Base-by-base conservation (phyloP, 2,329 filamentous ascomycete species). In the Scedosporium aurantiacum region DNA sequence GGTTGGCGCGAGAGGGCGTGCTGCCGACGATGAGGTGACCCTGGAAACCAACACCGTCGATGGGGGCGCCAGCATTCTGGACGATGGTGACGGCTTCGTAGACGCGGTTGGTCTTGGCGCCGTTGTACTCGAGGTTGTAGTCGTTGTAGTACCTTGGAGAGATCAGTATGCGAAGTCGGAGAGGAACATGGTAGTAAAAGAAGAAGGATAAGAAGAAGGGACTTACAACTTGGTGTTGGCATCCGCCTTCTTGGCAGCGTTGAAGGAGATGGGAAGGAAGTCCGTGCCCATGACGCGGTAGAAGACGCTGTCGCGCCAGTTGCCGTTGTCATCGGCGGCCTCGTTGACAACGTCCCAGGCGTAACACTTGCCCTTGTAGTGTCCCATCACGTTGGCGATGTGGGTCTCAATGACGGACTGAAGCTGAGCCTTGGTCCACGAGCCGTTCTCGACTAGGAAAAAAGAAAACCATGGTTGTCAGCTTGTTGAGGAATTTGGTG, bases 241-340 rank as follows among this genome's bases (percentile, higher is more conserved):
- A 70, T 90, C 87, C 16, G 85, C 86, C 5, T 77, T 77, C 58
- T 82, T 80, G 18, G 88, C 88, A 10, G 87, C 82, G 59, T 82
- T 78, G 74, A 90, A 91, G 41, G 87, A 87, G 67, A 88, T 86
- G 25, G 77, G 76, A 58, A 91, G 82, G 68, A 87, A 90, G 70
- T 82, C 80, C 73, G 89, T 86, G 54, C 87, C 87, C 4, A 90
- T 79, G 2, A 90, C 82, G 28, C 81, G 78, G 67, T 77, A 86
- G 75, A 88, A 90, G 66, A 89, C 83, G 8, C 78, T 82, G 40
- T 74, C 67, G 54, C 86, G 83, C 60, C 87, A 75, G 3, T 70
- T 74, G 43, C 85, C 85, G 66, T 84, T 78, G 65, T 87, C 82
- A 65, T 79, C 77, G 69, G 86, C 82, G 69, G 85, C 83, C 69